Conservation (phyloP, 2,329 filamentous ascomycete genomes). For the Aspergillus sp. region DNA sequence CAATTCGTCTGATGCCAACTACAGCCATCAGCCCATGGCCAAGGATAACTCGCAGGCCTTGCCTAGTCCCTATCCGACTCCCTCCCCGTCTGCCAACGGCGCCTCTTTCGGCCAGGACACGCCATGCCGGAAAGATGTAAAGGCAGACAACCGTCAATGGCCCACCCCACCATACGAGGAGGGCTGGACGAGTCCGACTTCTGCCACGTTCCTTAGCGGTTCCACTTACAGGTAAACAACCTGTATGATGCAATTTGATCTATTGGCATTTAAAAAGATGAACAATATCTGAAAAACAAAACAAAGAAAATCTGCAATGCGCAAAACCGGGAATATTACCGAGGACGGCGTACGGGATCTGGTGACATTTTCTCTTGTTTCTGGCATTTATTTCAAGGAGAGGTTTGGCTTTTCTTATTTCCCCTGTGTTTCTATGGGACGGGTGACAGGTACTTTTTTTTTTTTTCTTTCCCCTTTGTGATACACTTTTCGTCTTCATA, state of each 20-base stretch:
- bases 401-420: slow-evolving; percentile 9
- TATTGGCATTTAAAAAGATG: neutral
- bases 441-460: slow-evolving; percentile 7
- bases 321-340: slow-evolving; percentile 18
- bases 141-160: slow-evolving; percentile 64
- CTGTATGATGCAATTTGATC: neutral
- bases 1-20: slow-evolving; percentile 43
- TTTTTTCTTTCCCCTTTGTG: slow-evolving; percentile 14
- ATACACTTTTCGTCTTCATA: slow-evolving; percentile 28
- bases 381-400: slow-evolving; percentile 6
- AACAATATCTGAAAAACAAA: slow-evolving; percentile 4
- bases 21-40: slow-evolving; percentile 32
- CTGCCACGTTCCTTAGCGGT: slow-evolving; percentile 72
- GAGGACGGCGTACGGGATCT: slow-evolving; percentile 26
- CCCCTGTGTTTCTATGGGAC: slow-evolving; percentile 2
- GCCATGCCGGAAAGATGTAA: slow-evolving; percentile 57
- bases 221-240: slow-evolving; percentile 28
- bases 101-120: slow-evolving; percentile 62
- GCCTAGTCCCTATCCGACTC: slow-evolving; percentile 60
- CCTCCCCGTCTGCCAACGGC: slow-evolving; percentile 69
- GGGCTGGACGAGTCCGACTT: slow-evolving; percentile 75
- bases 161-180: slow-evolving; percentile 94
- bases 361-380: slow-evolving; percentile 18
- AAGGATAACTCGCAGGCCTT: slow-evolving; percentile 23
- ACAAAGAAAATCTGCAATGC: slow-evolving; percentile 18